Evolutionary conservation across 257 asterid species (phyloP).

Genomic region (Euphrasia confusa): DNA sequence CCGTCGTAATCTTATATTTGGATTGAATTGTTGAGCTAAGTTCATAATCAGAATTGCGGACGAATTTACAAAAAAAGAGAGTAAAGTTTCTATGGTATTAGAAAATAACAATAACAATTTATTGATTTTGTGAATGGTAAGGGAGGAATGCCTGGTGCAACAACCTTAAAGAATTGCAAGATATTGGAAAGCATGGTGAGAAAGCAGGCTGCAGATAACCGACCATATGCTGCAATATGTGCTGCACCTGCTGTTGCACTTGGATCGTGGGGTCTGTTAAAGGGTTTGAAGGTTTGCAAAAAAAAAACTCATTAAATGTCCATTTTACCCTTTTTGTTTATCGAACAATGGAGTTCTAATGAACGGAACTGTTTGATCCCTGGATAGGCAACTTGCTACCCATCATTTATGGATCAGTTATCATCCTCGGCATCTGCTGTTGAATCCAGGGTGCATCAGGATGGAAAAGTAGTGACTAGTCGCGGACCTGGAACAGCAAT

Average conservation of each 20-base stretch:
- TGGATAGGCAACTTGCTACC: conserved; percentile 87
- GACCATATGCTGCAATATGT: conserved; percentile 82
- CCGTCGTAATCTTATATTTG: no score
- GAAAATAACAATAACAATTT: neutral
- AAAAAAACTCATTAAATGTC: neutral
- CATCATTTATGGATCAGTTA: conserved; percentile 77
- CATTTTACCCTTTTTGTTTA: neutral
- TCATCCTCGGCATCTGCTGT: conserved; percentile 59
- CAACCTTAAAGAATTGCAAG: conserved; percentile 69
- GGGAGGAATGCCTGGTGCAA: conserved; percentile 96
- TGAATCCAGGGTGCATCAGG: conserved; percentile 82
- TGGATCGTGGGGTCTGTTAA: conserved; percentile 87
- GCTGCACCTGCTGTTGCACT: conserved; percentile 96
- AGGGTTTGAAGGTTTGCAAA: conserved; percentile 64
- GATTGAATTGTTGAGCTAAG: no score
- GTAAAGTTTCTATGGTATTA: no score
- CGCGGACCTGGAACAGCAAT: conserved; percentile 93
- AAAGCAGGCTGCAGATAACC: conserved; percentile 63
- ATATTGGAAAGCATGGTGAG: conserved; percentile 64
- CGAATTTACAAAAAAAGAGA: no score
- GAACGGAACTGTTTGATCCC: conserved; percentile 22
- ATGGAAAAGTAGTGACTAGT: conserved; percentile 85
- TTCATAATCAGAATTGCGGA: no score
- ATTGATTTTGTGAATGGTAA: conserved; percentile 21
- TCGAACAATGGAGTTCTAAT: neutral